Evolutionary conservation across 768 basidiomycete genomes (phyloP).

Genomic region (Ramaria rubella): DNA sequence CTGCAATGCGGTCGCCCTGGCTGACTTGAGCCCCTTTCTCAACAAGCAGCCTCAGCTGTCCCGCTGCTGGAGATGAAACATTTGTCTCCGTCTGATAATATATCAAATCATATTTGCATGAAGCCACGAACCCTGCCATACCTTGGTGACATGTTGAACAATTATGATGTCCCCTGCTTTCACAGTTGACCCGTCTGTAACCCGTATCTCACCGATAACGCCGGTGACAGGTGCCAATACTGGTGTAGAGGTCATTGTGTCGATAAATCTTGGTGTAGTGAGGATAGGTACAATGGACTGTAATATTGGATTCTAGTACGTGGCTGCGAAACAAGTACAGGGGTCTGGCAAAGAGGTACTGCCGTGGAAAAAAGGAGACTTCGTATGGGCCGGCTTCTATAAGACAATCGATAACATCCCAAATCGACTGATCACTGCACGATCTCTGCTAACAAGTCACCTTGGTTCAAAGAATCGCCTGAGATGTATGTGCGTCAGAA

Average conservation of each 20-base stretch:
- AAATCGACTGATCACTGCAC: slow-evolving; percentile 42
- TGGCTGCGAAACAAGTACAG: background rate
- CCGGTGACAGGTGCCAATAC: slow-evolving; percentile 11
- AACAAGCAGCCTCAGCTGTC: slow-evolving; percentile 9
- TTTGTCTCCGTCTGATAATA: slow-evolving; percentile 11
- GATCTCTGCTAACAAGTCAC: slow-evolving; percentile 87
- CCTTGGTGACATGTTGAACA: slow-evolving; percentile 12
- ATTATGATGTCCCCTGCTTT: slow-evolving; percentile 10
- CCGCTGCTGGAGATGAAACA: slow-evolving; percentile 9
- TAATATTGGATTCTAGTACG: background rate
- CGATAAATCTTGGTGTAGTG: background rate
- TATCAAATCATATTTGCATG: background rate
- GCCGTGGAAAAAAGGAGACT: background rate
- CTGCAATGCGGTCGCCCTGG: slow-evolving; percentile 12
- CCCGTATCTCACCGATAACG: slow-evolving; percentile 9
- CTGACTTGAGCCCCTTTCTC: slow-evolving; percentile 8
- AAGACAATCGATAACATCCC: background rate
- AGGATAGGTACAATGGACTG: background rate
- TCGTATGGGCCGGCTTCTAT: background rate
- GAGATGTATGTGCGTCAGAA: slow-evolving; percentile 7
- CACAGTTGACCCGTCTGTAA: slow-evolving; percentile 7
- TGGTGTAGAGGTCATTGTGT: background rate
- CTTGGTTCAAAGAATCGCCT: slow-evolving; percentile 94
- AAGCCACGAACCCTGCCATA: background rate
- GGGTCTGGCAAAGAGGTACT: background rate